phyloP scores from a whole-genome alignment of 352 stramenopile genomes.

The Phytophthora constricta region DNA sequence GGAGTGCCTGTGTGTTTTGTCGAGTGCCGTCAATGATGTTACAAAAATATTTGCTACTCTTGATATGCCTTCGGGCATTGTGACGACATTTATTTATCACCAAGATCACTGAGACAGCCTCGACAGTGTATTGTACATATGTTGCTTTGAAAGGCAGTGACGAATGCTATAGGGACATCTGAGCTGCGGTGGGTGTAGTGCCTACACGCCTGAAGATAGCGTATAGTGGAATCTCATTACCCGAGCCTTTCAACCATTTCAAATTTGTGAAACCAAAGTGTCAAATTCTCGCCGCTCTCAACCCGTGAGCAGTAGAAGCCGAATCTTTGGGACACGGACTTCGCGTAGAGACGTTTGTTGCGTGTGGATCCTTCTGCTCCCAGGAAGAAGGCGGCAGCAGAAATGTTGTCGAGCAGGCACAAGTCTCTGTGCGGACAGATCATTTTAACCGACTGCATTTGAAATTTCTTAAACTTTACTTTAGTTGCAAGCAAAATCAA shows the following conservation, averaged over 20 bases:
- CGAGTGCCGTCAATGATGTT: constrained; percentile 72
- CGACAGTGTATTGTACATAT: constrained; percentile 7
- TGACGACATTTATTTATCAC: constrained; percentile 90
- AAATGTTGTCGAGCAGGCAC: constrained; percentile 65
- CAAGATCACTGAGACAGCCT: constrained; percentile 91
- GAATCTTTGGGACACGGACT: constrained; percentile 89
- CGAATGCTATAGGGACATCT: constrained; percentile 93
- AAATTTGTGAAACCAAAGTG: constrained; percentile 75
- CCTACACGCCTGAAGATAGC: constrained; percentile 71
- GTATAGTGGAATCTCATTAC: constrained; percentile 92
- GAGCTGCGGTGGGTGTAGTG: constrained; percentile 50
- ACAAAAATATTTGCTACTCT: constrained; percentile 94
- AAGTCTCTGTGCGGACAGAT: constrained; percentile 46
- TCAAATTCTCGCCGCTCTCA: constrained; percentile 89
- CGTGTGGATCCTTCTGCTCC: constrained; percentile 42
- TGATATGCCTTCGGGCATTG: constrained; percentile 62
- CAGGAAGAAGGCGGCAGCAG: constrained; percentile 58
- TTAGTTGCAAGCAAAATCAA: too few relatives aligned
- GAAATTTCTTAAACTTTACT: too few relatives aligned
- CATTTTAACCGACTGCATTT: too few relatives aligned
- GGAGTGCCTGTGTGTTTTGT: constrained; percentile 25
- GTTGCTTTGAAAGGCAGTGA: constrained; percentile 65
- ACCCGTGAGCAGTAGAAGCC: constrained; percentile 80
- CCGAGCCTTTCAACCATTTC: constrained; percentile 67
- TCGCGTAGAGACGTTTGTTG: constrained; percentile 11